phyloP scores from a whole-genome alignment of 164 flowering plant species.

The Paratinospora sagittata region DNA sequence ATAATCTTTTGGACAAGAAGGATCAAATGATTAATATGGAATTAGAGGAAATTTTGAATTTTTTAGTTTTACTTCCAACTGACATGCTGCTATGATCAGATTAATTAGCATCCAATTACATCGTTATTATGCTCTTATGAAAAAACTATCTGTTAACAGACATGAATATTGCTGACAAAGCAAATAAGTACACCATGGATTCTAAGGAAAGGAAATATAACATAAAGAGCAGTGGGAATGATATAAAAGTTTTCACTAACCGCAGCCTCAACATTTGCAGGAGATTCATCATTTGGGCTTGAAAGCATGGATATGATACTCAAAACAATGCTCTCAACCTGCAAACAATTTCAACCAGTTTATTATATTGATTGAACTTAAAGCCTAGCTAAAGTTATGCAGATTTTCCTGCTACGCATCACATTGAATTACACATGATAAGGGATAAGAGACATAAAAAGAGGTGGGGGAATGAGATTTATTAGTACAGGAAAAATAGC shows the following conservation, averaged over 20 bases:
- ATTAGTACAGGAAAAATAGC: too few species aligned
- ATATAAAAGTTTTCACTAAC: slow-evolving; percentile 35
- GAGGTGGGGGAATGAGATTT: too few species aligned
- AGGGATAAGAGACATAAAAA: too few species aligned
- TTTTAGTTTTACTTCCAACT: not conserved
- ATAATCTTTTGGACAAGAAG: not conserved
- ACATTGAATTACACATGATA: too few species aligned
- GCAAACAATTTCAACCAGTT: slow-evolving; percentile 17
- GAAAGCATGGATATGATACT: slow-evolving; percentile 93
- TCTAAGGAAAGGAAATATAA: not conserved
- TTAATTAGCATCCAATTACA: too few species aligned
- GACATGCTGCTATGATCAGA: not conserved
- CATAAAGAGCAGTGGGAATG: too few species aligned
- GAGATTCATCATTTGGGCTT: slow-evolving; percentile 86
- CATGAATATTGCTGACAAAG: not conserved
- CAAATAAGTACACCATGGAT: not conserved
- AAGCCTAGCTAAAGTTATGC: too few species aligned
- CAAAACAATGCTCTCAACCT: slow-evolving; percentile 91
- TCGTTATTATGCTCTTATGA: too few species aligned
- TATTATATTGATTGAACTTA: not conserved
- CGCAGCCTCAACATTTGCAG: slow-evolving; percentile 90
- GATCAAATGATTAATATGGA: not conserved
- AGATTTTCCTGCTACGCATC: too few species aligned
- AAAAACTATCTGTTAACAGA: too few species aligned
- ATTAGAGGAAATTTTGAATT: too few species aligned